Percentiles rank a stretch among this genome's conserved stretches.
These are phyloP conservation scores for Acidiella bohemica DNA, from an alignment of 495 filamentous ascomycete species.

Conservation along the genomic window DNA sequence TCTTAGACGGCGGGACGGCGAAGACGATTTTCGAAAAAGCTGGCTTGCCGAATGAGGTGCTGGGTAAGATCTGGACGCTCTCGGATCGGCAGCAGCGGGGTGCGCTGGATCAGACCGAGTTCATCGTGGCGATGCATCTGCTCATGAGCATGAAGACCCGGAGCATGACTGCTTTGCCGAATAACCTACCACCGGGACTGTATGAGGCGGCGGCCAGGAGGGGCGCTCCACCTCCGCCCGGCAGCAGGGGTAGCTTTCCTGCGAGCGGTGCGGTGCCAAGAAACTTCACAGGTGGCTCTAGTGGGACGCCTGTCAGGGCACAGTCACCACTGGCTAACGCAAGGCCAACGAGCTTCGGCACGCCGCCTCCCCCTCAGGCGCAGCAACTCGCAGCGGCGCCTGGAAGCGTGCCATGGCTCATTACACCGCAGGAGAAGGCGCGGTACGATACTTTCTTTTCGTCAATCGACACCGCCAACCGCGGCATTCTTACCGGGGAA, in stretches of 20 bases:
- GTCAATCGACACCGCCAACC: conserved; percentile 62
- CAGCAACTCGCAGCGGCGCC: conserved; percentile 50
- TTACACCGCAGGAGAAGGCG: conserved; percentile 68
- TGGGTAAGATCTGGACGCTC: conserved; percentile 89
- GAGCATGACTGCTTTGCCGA: conserved; percentile 62
- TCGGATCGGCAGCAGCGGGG: conserved; percentile 87
- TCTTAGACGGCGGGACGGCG: conserved; percentile 64
- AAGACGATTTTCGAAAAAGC: conserved; percentile 93
- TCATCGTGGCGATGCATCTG: conserved; percentile 97
- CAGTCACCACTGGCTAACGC: conserved; percentile 57
- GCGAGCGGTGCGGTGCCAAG: conserved; percentile 42
- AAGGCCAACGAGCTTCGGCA: conserved; percentile 38
- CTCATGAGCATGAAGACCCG: conserved; percentile 81
- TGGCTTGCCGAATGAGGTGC: conserved; percentile 72
- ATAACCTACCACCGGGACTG: conserved; percentile 66
- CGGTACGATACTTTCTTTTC: conserved; percentile 75
- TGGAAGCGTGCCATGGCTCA: conserved; percentile 84
- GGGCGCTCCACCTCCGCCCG: conserved; percentile 33
- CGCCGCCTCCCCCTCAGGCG: conserved; percentile 38
- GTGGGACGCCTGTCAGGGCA: conserved; percentile 41
- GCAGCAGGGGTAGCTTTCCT: conserved; percentile 2
- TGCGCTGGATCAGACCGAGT: conserved; percentile 76
- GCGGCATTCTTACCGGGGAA: conserved; percentile 77
- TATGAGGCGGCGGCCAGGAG: conserved; percentile 84
- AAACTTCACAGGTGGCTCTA: conserved; percentile 49